A percentile compares a stretch with the other conserved stretches of the same genome.
Evolutionary conservation across 108 stramenopile species (phyloP).

Genomic region (Aurantiochytrium sp.): DNA sequence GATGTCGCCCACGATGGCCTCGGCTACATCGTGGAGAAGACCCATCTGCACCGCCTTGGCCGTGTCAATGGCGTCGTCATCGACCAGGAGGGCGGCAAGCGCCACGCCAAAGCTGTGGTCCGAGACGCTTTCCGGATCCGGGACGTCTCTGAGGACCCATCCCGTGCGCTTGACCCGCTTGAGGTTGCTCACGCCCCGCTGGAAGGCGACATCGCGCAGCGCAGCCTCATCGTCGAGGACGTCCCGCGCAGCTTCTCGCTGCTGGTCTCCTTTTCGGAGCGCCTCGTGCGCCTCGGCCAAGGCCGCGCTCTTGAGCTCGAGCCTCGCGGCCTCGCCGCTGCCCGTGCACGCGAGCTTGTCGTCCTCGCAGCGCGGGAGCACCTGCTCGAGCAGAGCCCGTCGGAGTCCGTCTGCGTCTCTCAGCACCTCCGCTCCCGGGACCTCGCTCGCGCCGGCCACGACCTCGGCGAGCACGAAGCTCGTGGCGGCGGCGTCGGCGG

Average conservation of each 20-base stretch:
- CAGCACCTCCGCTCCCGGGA: not conserved
- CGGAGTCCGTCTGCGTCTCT: not conserved
- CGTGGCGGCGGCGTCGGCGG: not conserved
- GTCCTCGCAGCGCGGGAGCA: too few relatives aligned
- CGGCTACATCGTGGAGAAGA: slow-evolving; percentile 74
- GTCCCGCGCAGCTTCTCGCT: too few relatives aligned
- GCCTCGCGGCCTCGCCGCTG: too few relatives aligned
- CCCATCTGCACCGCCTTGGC: slow-evolving; percentile 64
- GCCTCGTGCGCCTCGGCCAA: too few relatives aligned
- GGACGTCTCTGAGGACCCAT: slow-evolving; percentile 61
- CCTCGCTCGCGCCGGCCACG: not conserved
- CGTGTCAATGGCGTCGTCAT: slow-evolving; percentile 47
- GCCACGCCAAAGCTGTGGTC: slow-evolving; percentile 74
- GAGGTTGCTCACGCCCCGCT: slow-evolving; percentile 29
- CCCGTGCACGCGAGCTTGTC: too few relatives aligned
- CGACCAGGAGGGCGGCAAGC: slow-evolving; percentile 64
- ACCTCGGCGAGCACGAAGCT: not conserved
- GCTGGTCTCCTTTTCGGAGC: too few relatives aligned
- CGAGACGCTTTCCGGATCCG: slow-evolving; percentile 64
- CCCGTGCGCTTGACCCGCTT: slow-evolving; percentile 71
- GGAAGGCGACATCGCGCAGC: not conserved
- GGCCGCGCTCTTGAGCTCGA: too few relatives aligned
- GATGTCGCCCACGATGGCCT: slow-evolving; percentile 73
- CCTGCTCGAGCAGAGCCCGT: too few relatives aligned
- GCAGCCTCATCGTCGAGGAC: not conserved